A percentile compares a stretch with the other conserved stretches of the same genome.
Conservation (phyloP, 352 stramenopile species). For the Pythium coloratum region DNA sequence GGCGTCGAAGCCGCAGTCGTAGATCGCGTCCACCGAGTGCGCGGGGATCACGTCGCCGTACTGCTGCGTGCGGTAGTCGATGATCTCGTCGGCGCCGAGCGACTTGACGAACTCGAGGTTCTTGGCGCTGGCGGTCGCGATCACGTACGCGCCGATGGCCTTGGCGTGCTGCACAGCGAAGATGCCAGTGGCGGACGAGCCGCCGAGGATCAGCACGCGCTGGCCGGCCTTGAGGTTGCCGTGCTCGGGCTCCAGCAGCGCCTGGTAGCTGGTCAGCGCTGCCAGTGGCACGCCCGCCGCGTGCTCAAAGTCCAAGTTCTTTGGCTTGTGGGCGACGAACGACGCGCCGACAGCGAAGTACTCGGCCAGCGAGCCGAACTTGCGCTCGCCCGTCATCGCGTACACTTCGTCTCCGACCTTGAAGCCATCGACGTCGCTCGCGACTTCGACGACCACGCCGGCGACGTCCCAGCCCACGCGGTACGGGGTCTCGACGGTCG, state of each 20-base stretch:
- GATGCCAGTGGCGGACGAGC: conserved; percentile 22
- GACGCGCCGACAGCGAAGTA: conserved; percentile 34
- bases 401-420: conserved; percentile 14
- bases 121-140: conserved; percentile 35
- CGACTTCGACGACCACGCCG: conserved; percentile 35
- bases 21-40: conserved; percentile 28
- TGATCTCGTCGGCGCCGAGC: conserved; percentile 38
- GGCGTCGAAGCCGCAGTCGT: conserved; percentile 28
- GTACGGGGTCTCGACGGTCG: conserved; percentile 24
- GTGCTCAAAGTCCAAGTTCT: conserved; percentile 37
- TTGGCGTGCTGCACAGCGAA: conserved; percentile 44
- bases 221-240: conserved; percentile 19
- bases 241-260: conserved; percentile 15
- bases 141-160: conserved; percentile 15
- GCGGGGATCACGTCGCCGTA: conserved; percentile 30
- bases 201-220: background rate
- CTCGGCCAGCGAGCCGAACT: conserved; percentile 36
- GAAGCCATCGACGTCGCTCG: conserved; percentile 25
- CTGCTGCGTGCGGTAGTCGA: conserved; percentile 43
- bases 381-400: conserved; percentile 14
- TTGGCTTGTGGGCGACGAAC: conserved; percentile 39
- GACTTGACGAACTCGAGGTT: conserved; percentile 39
- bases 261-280: conserved; percentile 38
- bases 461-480: conserved; percentile 40
- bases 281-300: conserved; percentile 34